Evolutionary conservation across 306 rosid species (phyloP).

Genomic region (Fragaria ananassa): DNA sequence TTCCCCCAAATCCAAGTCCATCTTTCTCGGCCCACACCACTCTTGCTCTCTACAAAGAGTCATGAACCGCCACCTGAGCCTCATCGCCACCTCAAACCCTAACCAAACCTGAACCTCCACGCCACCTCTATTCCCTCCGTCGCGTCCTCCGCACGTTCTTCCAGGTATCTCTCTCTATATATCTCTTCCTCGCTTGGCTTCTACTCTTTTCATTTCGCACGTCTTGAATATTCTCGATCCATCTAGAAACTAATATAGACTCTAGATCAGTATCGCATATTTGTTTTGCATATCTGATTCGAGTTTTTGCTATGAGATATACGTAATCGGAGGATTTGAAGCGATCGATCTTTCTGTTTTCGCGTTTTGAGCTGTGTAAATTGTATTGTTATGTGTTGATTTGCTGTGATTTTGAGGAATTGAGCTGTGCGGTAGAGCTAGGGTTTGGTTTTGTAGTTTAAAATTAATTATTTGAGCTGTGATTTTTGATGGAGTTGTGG

Average conservation of each 20-base stretch:
- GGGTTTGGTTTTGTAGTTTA: not conserved
- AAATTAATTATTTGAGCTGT: not conserved
- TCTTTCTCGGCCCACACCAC: constrained; percentile 13
- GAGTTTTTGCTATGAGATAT: not conserved
- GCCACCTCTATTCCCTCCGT: constrained; percentile 1
- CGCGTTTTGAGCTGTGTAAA: not conserved
- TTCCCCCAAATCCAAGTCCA: constrained; percentile 12
- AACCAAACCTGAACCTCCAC: constrained; percentile 13
- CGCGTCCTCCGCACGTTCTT: constrained; percentile 17
- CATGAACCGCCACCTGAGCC: constrained; percentile 19
- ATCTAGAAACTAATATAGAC: not conserved
- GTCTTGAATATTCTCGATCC: not conserved
- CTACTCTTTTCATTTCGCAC: not conserved
- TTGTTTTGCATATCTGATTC: not conserved
- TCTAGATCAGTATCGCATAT: not conserved
- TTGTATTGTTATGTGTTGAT: not conserved
- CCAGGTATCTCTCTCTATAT: constrained; percentile 23
- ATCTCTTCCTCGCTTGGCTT: constrained; percentile 20
- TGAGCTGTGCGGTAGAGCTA: not conserved
- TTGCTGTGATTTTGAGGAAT: not conserved
- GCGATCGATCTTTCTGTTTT: not conserved
- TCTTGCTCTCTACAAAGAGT: constrained; percentile 10
- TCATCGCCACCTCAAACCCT: constrained; percentile 28
- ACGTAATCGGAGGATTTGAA: not conserved
- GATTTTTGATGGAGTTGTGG: constrained; percentile 11